Conservation (phyloP, 2,329 filamentous ascomycete genomes). For the Aspergillus fructus region DNA sequence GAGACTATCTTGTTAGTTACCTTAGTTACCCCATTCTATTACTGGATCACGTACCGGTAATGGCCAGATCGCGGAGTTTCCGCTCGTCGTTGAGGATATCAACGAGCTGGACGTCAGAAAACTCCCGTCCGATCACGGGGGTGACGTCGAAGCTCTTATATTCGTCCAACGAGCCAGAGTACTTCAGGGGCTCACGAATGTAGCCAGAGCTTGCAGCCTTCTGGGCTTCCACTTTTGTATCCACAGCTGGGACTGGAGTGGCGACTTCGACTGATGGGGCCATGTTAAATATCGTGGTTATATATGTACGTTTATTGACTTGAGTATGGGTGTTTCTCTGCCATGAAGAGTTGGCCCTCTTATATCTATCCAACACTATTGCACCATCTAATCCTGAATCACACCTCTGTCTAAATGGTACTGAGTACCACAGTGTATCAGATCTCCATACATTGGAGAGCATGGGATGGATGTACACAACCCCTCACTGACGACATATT, state of each 20-base stretch:
- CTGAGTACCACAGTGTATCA: neutral
- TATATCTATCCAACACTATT: neutral
- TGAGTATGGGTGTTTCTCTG: too few relatives aligned
- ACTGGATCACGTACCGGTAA: conserved; percentile 53
- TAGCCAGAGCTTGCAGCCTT: neutral
- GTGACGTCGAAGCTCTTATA: conserved; percentile 46
- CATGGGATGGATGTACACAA: neutral
- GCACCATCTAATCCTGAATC: neutral
- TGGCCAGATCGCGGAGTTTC: conserved; percentile 64
- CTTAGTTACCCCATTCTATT: neutral
- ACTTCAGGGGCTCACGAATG: neutral
- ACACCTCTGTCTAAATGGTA: neutral
- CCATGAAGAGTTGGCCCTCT: neutral
- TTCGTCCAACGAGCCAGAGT: conserved; percentile 37
- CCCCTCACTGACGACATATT: conserved; percentile 10
- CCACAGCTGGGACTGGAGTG: neutral
- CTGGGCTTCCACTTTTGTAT: neutral
- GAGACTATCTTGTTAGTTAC: conserved; percentile 52
- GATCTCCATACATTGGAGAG: neutral
- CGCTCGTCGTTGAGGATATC: conserved; percentile 62
- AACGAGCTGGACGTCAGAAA: conserved; percentile 38
- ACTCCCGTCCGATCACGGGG: conserved; percentile 43
- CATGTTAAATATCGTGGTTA: neutral
- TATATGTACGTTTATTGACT: too few relatives aligned
- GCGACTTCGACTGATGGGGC: neutral